Conservation (phyloP, 1,284 basidiomycete genomes). For the Fomitiporia mediterranea region DNA sequence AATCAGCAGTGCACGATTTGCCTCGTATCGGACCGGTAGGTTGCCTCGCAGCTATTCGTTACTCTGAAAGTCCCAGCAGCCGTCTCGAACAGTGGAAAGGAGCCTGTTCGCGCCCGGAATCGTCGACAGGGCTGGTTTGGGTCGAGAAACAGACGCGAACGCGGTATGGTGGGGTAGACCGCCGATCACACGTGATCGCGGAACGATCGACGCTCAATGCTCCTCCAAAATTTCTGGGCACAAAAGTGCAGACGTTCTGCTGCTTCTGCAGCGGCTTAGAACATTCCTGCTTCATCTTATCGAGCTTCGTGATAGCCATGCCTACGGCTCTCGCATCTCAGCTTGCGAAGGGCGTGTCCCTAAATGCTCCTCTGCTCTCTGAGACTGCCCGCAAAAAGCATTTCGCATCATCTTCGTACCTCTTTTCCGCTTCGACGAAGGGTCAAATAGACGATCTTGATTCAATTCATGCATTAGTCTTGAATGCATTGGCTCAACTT, state of each 20-base stretch:
- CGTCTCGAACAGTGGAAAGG: no score
- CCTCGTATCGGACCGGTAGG: no score
- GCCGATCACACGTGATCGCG: not conserved
- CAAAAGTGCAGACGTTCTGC: not conserved
- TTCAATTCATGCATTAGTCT: conserved; percentile 79
- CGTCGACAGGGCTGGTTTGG: no score
- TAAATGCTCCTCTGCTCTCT: conserved; percentile 74
- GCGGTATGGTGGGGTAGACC: not conserved
- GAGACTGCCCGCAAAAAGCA: conserved; percentile 61
- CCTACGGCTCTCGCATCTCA: conserved; percentile 80
- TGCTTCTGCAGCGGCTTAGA: not conserved
- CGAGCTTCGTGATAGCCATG: conserved; percentile 35
- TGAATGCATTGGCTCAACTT: conserved; percentile 81
- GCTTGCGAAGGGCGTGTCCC: conserved; percentile 74
- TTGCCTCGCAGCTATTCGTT: no score
- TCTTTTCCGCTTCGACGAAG: conserved; percentile 82
- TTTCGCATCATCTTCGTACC: conserved; percentile 63
- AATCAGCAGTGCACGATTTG: no score
- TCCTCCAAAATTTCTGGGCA: not conserved
- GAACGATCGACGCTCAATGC: conserved; percentile 1
- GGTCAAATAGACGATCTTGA: conserved; percentile 76
- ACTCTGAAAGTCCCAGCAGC: no score
- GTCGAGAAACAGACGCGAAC: not conserved
- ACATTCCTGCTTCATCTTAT: not conserved
- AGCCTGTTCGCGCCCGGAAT: no score